Evolutionary conservation across 495 filamentous ascomycete genomes (phyloP).

Genomic region (Friedmanniomyces simplex): DNA sequence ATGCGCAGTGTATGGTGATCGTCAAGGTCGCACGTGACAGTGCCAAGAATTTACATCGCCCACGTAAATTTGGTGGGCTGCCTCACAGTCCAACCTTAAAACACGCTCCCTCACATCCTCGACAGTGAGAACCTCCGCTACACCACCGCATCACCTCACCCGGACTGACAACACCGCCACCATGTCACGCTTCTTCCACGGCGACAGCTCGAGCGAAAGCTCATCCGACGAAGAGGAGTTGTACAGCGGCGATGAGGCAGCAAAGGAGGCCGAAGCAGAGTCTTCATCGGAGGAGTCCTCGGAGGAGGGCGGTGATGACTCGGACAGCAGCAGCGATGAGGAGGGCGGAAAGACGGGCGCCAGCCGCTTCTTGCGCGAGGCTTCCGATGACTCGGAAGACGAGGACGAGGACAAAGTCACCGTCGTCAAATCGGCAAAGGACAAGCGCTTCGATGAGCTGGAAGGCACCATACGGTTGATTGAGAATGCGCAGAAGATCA

Average conservation of each 20-base stretch:
- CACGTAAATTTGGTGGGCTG: no score
- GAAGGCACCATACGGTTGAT: constrained; percentile 80
- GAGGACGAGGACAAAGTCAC: constrained; percentile 67
- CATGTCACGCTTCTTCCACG: constrained; percentile 87
- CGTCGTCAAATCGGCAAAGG: constrained; percentile 90
- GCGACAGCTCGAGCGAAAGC: constrained; percentile 76
- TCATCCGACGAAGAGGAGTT: constrained; percentile 88
- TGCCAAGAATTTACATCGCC: no score
- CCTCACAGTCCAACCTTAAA: no score
- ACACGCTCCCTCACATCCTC: background rate
- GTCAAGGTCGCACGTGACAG: no score
- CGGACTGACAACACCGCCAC: background rate
- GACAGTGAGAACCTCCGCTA: background rate
- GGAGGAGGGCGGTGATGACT: constrained; percentile 29
- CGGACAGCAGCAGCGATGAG: constrained; percentile 43
- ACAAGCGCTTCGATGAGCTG: constrained; percentile 90
- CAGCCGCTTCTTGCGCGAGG: constrained; percentile 70
- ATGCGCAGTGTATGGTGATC: background rate
- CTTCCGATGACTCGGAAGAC: constrained; percentile 45
- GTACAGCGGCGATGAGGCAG: constrained; percentile 64
- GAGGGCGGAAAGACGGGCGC: constrained; percentile 60
- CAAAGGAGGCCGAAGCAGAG: constrained; percentile 37
- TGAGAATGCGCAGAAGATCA: constrained; percentile 93
- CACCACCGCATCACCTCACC: background rate
- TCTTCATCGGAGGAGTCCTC: constrained; percentile 45